These are phyloP conservation scores for Metschnikowia lunata DNA, from an alignment of 805 yeast genomes.

Conservation along the genomic window DNA sequence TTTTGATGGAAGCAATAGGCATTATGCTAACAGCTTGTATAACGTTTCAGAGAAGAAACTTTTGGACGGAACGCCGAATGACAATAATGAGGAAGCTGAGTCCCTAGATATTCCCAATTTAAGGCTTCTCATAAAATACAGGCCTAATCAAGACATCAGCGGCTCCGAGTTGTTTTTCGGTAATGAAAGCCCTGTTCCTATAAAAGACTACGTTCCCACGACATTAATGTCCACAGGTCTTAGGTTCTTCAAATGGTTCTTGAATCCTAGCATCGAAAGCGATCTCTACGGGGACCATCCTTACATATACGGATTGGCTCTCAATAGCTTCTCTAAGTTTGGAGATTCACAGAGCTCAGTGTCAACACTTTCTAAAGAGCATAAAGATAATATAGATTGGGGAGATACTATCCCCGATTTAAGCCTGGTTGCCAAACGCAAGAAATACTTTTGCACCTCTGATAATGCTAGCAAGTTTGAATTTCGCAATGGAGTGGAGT, in stretches of 20 bases:
- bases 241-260: slow-evolving; percentile 50
- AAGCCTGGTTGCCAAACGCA: slow-evolving; percentile 37
- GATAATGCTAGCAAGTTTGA: slow-evolving; percentile 36
- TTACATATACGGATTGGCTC: slow-evolving; percentile 56
- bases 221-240: slow-evolving; percentile 45
- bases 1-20: slow-evolving; percentile 42
- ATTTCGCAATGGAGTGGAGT: slow-evolving; percentile 36
- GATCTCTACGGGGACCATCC: slow-evolving; percentile 61
- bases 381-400: slow-evolving; percentile 24
- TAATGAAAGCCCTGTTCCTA: slow-evolving; percentile 60
- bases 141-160: slow-evolving; percentile 38
- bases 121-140: slow-evolving; percentile 33
- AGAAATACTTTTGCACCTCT: slow-evolving; percentile 39
- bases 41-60: slow-evolving; percentile 25
- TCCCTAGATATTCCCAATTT: slow-evolving; percentile 24
- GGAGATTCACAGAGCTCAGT: slow-evolving; percentile 19
- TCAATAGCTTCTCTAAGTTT: slow-evolving; percentile 53
- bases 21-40: slow-evolving; percentile 29
- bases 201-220: slow-evolving; percentile 55
- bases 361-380: neutral
- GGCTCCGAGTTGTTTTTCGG: slow-evolving; percentile 63
- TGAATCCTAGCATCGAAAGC: slow-evolving; percentile 63
- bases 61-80: slow-evolving; percentile 20
- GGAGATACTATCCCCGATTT: slow-evolving; percentile 12
- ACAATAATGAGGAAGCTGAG: neutral